These are phyloP conservation scores for Aurantiochytrium sp. DNA, from an alignment of 108 stramenopile species.

Conservation along the genomic window DNA sequence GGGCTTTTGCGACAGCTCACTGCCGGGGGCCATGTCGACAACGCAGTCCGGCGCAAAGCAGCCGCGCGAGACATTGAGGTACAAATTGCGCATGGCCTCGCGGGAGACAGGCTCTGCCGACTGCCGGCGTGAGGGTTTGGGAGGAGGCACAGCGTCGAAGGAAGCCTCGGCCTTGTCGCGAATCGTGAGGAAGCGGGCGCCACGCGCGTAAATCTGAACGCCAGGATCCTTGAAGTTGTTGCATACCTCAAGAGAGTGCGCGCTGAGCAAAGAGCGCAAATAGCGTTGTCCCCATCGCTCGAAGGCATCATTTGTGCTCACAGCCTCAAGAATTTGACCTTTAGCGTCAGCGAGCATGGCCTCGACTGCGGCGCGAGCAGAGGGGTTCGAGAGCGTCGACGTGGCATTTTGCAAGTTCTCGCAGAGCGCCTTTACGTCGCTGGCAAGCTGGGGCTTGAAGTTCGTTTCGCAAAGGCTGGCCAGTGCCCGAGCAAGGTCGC, in stretches of 20 bases:
- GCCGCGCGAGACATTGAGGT: slow-evolving; percentile 3
- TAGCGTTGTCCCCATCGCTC: slow-evolving; percentile 37
- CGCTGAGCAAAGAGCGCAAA: slow-evolving; percentile 26
- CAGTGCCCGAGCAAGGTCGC: neutral
- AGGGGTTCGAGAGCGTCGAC: neutral
- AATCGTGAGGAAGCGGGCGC: neutral
- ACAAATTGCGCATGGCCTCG: neutral
- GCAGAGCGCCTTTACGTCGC: no score
- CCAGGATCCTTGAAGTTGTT: slow-evolving; percentile 51
- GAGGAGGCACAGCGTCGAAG: slow-evolving; percentile 26
- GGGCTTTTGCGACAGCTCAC: neutral
- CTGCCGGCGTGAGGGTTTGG: neutral
- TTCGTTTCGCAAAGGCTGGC: neutral
- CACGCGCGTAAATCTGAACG: slow-evolving; percentile 23
- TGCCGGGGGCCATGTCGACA: slow-evolving; percentile 1
- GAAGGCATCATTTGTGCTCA: neutral
- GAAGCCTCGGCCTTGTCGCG: slow-evolving; percentile 30
- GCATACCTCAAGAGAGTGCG: slow-evolving; percentile 32
- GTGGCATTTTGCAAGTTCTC: no score
- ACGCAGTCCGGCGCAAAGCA: slow-evolving; percentile 17
- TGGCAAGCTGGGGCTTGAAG: no score
- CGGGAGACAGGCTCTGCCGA: neutral
- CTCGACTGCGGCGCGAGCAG: neutral
- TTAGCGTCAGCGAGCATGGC: neutral
- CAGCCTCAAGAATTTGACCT: slow-evolving; percentile 30